A percentile compares a stretch with the other conserved stretches of the same genome.
These are phyloP conservation scores for Vigna angularis DNA, from an alignment of 306 rosid species.

Conservation along the genomic window DNA sequence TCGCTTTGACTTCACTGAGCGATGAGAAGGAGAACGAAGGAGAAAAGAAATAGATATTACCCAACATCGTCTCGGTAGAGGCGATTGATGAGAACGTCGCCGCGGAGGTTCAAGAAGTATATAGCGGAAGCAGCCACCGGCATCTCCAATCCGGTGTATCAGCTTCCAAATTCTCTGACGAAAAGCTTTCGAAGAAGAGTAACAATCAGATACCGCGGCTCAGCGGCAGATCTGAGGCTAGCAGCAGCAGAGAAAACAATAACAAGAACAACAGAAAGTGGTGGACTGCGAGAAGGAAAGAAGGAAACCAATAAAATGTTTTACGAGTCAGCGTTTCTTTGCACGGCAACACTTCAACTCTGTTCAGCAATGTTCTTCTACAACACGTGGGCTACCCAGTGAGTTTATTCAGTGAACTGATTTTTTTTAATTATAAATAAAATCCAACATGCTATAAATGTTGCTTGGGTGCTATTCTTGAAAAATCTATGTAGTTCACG, in stretches of 20 bases:
- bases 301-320: slow-evolving; percentile 18
- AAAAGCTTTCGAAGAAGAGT: slow-evolving; percentile 34
- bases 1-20: slow-evolving; percentile 6
- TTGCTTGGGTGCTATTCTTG: too few relatives aligned
- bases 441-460: too few relatives aligned
- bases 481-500: too few relatives aligned
- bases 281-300: slow-evolving; percentile 30
- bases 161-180: slow-evolving; percentile 44
- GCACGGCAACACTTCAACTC: not conserved
- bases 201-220: slow-evolving; percentile 26
- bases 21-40: not conserved
- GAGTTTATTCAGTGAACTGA: not conserved
- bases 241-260: slow-evolving; percentile 9
- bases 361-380: slow-evolving; percentile 22
- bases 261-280: not conserved
- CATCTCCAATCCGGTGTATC: slow-evolving; percentile 61
- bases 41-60: slow-evolving; percentile 43
- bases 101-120: slow-evolving; percentile 90
- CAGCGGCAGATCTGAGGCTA: slow-evolving; percentile 41
- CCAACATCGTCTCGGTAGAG: slow-evolving; percentile 98
- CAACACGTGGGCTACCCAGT: slow-evolving; percentile 39
- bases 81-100: slow-evolving; percentile 96
- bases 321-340: slow-evolving; percentile 31
- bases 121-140: slow-evolving; percentile 96
- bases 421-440: not conserved